Evolutionary conservation across 2,329 filamentous ascomycete genomes (phyloP), one percentile per base, ranked within the genome.

Genomic region (Plectosphaerella plurivora): DNA sequence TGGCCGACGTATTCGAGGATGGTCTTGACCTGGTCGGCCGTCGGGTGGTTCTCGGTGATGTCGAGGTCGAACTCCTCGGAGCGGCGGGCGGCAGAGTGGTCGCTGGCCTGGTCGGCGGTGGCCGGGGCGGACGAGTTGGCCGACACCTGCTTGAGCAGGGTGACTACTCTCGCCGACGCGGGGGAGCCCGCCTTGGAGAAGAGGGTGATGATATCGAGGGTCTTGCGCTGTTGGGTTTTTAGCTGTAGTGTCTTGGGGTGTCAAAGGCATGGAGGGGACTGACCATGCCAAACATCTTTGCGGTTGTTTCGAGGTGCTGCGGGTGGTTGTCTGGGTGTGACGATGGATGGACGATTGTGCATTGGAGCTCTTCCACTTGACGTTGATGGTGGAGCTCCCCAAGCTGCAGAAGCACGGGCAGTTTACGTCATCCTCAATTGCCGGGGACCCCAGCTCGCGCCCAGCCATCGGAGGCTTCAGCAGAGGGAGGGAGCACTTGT

Each of bases 181-280:
- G 87, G 82, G 51, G 82, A 81, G 62, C 78, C 81, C 53, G 93
- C 83, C 71, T 89, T 89, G 81, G 97, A 92, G 79, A 97, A 99
- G 77, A 99, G 86, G 56, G 93, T 97, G 68, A 97, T 84, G 60
- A 96, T 89, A 76, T 97, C 92, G 70, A 89, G 81, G 60, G 87
- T 81, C 78, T 91, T 92, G 73, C 79, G 82, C 88, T 91, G 64
- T 25, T 36, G 28, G 18, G 39, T 22, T 6, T 51, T 64, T 50
- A 64, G 62, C 48, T 53, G 47, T 45, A 37, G 48, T 25, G 41
- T 28, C 24, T 4, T 18, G 18, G 5, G n/a, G n/a, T 3, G n/a
- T 20, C 33, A 41, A 33, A 18, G 5, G n/a, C 12, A 2, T 22
- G 10, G 41, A 7, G 5, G 5, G 12, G 3, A 68, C 73, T 66